These are phyloP conservation scores for Talaromyces borbonicus DNA, from an alignment of 495 filamentous ascomycete genomes.

Conservation along the genomic window DNA sequence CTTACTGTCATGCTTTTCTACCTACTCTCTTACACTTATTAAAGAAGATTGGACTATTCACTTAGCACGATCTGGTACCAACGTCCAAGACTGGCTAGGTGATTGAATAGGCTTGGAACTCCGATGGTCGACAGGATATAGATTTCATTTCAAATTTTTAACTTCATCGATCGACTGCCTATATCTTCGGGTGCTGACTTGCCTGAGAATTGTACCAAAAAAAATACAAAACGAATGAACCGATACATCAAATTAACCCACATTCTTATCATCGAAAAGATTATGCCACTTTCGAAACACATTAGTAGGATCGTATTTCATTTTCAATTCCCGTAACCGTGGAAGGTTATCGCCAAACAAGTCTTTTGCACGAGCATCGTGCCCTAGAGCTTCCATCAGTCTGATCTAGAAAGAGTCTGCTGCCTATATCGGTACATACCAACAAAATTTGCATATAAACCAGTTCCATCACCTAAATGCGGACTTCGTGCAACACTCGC, in stretches of 20 bases:
- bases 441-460: constrained; percentile 20
- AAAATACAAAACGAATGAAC: background rate
- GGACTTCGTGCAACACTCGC: background rate
- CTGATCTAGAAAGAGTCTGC: constrained; percentile 6
- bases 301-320: constrained; percentile 45
- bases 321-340: constrained; percentile 36
- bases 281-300: constrained; percentile 35
- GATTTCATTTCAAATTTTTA: background rate
- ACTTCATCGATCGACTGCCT: background rate
- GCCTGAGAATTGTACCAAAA: background rate
- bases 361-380: constrained; percentile 18
- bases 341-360: constrained; percentile 39
- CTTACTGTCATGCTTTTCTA: too few relatives aligned
- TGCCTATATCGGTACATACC: background rate
- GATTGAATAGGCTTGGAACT: too few relatives aligned
- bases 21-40: too few relatives aligned
- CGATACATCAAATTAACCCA: background rate
- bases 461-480: constrained; percentile 24
- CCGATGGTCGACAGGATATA: background rate
- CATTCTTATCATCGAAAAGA: background rate
- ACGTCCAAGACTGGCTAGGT: background rate
- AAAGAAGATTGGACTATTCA: background rate
- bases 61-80: background rate
- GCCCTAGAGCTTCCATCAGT: constrained; percentile 30
- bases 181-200: background rate